Evolutionary conservation across 2,329 filamentous ascomycete genomes (phyloP).

Genomic region (Xylaria arbuscula): DNA sequence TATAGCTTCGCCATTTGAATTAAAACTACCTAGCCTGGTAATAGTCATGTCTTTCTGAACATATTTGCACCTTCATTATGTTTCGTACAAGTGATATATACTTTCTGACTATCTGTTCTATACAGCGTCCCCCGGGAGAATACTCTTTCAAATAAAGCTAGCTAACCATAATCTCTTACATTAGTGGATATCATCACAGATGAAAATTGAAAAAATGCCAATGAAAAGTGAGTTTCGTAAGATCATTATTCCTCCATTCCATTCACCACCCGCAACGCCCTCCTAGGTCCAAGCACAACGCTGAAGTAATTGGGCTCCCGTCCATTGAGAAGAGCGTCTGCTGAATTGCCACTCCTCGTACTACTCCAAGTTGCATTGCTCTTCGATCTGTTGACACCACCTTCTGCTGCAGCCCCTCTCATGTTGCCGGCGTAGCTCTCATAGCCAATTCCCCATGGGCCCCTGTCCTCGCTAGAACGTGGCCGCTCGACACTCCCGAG

Average conservation of each 20-base stretch:
- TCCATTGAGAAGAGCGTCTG: constrained; percentile 54
- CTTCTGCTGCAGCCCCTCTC: constrained; percentile 33
- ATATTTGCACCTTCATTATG: not conserved
- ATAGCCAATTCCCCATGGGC: constrained; percentile 43
- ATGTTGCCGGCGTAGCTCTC: constrained; percentile 22
- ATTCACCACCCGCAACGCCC: constrained; percentile 77
- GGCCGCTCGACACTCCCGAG: constrained; percentile 26
- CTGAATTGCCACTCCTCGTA: constrained; percentile 52
- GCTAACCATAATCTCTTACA: not conserved
- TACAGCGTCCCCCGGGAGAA: not conserved
- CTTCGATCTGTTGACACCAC: constrained; percentile 44
- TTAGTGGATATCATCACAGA: constrained; percentile 11
- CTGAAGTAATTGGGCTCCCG: constrained; percentile 78
- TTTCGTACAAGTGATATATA: constrained; percentile 1
- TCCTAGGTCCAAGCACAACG: constrained; percentile 73
- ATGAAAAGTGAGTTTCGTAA: not conserved
- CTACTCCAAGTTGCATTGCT: constrained; percentile 53
- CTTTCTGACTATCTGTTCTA: not conserved
- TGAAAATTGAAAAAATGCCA: not conserved
- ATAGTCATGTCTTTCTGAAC: not conserved
- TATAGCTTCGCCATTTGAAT: not conserved
- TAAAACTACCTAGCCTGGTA: not conserved
- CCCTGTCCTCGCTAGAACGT: constrained; percentile 47
- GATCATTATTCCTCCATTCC: constrained; percentile 51
- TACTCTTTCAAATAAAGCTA: not conserved